Base-by-base conservation (phyloP, 148 eudicot genomes). In the Vaccinium corymbosum region DNA sequence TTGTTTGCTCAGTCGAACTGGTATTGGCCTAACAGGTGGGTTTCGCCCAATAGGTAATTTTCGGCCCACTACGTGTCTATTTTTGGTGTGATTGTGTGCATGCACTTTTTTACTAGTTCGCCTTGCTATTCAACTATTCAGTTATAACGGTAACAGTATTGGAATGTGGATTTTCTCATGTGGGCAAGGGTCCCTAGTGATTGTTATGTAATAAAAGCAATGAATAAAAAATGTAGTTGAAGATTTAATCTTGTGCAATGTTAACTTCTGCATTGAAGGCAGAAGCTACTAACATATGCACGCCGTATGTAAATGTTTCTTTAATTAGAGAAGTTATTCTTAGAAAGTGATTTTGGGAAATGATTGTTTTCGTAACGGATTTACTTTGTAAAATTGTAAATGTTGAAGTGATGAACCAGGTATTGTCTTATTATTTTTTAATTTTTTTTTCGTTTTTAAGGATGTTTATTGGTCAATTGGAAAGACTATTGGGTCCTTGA, bases 281-380 rank as follows among this genome's bases (percentile, higher is more conserved):
- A 42, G 46, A 0, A 42, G 64, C 15, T 53, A 16, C 48, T 53
- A 55, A 3, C 32, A 80, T 10, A 20, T 79, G 4, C 46, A 50
- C 38, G 29, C 2, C 72, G 6, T 42, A 25, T 81, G 76, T 25
- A 8, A 35, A 81, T 64, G 59, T 49, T 66, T 16, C 50, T n/a
- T 49, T 81, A 81, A n/a, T 81, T 10, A 49, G 14, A 27, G 76
- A n/a, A 20, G 14, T 50, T 27, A 50, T 61, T 64, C 82, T 52
- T 38, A 35, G 71, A 57, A 80, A 35, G 17, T 17, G n/a, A 16
- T 27, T 64, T 61, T 49, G 19, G 59, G 25, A 66, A 22, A 20
- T 25, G 46, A 48, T 81, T 35, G 57, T 64, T 62, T 81, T 17
- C 7, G n/a, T 13, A 50, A 48, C 50, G 32, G 27, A 51, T 15